phyloP scores from a whole-genome alignment of 2,329 filamentous ascomycete species.

The Talaromyces sp. region DNA sequence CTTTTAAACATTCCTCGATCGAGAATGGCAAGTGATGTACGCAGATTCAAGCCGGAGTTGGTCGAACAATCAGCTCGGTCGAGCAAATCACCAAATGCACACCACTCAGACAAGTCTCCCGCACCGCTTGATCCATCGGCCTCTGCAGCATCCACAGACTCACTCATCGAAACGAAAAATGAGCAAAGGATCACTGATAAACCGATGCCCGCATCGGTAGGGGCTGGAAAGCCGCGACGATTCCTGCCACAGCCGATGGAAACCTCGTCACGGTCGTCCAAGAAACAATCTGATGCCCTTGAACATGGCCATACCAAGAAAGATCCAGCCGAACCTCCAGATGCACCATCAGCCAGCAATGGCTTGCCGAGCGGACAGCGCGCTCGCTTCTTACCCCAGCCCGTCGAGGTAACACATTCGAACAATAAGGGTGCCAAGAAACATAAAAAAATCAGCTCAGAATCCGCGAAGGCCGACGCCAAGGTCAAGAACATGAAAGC shows the following conservation, averaged over 20 bases:
- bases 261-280: constrained; percentile 40
- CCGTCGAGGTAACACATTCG: constrained; percentile 4
- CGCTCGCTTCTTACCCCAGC: constrained; percentile 1
- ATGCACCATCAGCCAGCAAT: background rate
- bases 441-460: constrained; percentile 20
- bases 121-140: constrained; percentile 10
- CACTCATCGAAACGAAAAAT: background rate
- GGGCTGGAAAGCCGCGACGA: constrained; percentile 18
- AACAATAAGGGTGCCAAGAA: constrained; percentile 49
- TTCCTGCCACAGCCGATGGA: constrained; percentile 45
- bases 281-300: constrained; percentile 22
- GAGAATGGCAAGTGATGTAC: constrained; percentile 17
- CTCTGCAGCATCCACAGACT: background rate
- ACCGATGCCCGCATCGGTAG: background rate
- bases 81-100: constrained; percentile 13
- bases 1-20: background rate
- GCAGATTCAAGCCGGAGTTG: constrained; percentile 32
- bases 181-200: background rate
- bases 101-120: background rate
- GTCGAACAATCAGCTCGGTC: constrained; percentile 34
- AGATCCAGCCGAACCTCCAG: background rate
- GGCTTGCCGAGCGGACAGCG: constrained; percentile 9
- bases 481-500: background rate
- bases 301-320: background rate
- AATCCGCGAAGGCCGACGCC: background rate